phyloP scores from a whole-genome alignment of 177 flowering plant genomes.

The Telopea speciosissima region DNA sequence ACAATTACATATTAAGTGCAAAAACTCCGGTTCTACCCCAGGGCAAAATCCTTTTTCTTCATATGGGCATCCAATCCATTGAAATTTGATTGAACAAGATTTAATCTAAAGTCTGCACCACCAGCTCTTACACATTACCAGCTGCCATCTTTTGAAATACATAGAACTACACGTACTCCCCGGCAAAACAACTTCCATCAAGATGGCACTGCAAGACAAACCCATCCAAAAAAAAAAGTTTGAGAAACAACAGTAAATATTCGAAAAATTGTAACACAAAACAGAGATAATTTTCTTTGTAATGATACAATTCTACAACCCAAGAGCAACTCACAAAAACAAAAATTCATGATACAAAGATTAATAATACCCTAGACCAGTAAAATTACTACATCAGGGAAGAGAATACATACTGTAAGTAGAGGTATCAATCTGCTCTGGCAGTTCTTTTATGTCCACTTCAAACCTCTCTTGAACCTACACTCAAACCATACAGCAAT shows the following conservation, averaged over 20 bases:
- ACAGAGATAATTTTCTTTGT: background rate
- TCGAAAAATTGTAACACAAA: background rate
- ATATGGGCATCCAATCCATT: no score
- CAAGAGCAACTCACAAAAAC: no score
- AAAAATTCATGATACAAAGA: no score
- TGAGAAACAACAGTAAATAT: background rate
- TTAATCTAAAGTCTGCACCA: no score
- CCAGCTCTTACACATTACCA: background rate
- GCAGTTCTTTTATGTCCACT: conserved; percentile 94
- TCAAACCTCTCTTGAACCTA: conserved; percentile 98
- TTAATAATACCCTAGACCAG: no score
- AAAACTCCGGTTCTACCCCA: no score
- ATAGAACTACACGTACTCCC: background rate
- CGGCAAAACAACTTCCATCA: background rate
- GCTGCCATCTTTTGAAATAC: background rate
- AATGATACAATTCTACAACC: no score
- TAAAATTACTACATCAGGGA: no score
- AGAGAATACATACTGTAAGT: conserved; percentile 83
- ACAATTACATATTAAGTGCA: no score
- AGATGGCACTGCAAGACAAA: conserved; percentile 16
- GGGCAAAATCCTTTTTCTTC: no score
- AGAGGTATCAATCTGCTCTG: conserved; percentile 98
- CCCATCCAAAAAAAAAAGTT: background rate
- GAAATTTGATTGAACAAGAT: no score
- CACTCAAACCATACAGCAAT: background rate